A percentile compares a stretch with the other conserved stretches of the same genome.
Conservation (phyloP, 345 rosid genomes). For the Pistacia vera region DNA sequence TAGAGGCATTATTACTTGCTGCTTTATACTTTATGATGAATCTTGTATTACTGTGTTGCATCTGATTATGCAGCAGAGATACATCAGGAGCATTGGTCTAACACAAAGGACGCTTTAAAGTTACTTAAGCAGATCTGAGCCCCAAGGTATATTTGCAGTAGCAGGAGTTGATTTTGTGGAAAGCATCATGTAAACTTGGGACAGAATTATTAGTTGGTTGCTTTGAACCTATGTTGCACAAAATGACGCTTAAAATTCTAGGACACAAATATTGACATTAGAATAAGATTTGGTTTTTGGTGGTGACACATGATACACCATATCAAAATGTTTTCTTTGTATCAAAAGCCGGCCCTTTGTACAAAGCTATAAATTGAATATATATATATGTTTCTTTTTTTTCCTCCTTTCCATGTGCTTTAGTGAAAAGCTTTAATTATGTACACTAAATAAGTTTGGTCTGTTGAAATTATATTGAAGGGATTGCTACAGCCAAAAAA, state of each 20-base stretch:
- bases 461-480: slow-evolving; percentile 39
- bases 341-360: background rate
- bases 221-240: background rate
- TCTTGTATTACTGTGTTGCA: too few species aligned
- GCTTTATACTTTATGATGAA: too few species aligned
- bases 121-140: too few species aligned
- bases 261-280: background rate
- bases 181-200: background rate
- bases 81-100: too few species aligned
- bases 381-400: background rate
- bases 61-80: too few species aligned
- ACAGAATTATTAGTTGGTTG: background rate
- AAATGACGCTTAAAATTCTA: background rate
- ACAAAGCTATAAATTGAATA: background rate
- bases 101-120: too few species aligned
- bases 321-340: background rate
- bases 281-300: background rate
- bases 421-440: slow-evolving; percentile 11
- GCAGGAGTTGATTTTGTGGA: too few species aligned
- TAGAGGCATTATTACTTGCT: too few species aligned
- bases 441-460: slow-evolving; percentile 22
- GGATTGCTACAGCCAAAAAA: slow-evolving; percentile 60
- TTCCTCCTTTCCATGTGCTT: slow-evolving; percentile 17
- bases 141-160: too few species aligned
- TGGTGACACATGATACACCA: background rate